Base-by-base conservation (phyloP, 441 rosid genomes). In the Arabidopsis lyrata region DNA sequence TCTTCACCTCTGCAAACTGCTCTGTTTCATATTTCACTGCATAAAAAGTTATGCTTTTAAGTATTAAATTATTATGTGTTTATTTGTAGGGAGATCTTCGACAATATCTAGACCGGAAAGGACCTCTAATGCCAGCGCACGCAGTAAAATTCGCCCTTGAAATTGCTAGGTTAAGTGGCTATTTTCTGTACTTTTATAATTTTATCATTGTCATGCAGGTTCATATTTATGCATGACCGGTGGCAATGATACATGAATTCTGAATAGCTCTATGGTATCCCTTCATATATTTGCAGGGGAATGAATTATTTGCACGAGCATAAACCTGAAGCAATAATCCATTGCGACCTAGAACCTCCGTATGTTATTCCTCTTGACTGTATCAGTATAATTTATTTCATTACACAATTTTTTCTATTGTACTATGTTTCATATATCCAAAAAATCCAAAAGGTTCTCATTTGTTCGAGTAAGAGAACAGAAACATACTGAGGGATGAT, bases 401-500 rank as follows among this genome's bases (percentile, higher is more conserved):
- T 52, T 59, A 29, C 47, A 16, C 29, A 29, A 15, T 39, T 60
- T 53, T 53, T 66, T 66, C 6, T 32, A 5, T 20, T 77, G 41
- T 39, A 12, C 49, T 27, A 9, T 64, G 54, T 76, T 61, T 67
- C 75, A 52, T 81, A 61, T 68, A 6, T 60, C 67, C 67, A 68
- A 74, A 84, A 77, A 63, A 7, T 60, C 64, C 65, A 68, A 74
- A 84, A 76, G 70, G 57, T 75, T 76, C 83, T 84, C 66, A 73
- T 78, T 81, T 71, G 66, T 61, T 65, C 36, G 81, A 82, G 76
- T 81, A 82, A 85, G 90, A 78, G 72, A 83, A 85, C 86, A 95
- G 97, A 82, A 95, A 92, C 85, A 87, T 95, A 81, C 73, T 95
- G 85, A 84, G 93, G 80, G 99, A 95, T 78, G 98, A 89, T 84